phyloP scores from a whole-genome alignment of 352 stramenopile genomes.

The Pythium guiyangense region DNA sequence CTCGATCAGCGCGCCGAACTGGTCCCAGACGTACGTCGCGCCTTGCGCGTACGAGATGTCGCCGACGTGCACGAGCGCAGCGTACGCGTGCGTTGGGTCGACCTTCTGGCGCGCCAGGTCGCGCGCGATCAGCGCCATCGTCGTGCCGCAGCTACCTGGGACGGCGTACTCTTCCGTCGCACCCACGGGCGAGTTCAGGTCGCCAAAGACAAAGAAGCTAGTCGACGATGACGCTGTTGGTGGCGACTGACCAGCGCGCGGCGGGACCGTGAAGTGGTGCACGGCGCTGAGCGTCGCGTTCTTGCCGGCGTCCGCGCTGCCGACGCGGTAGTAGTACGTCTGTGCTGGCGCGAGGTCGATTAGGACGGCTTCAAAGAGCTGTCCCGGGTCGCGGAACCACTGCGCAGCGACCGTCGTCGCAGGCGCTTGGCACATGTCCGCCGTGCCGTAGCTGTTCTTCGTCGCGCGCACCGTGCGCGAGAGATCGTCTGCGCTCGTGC shows the following conservation, averaged over 20 bases:
- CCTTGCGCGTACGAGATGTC: constrained; percentile 75
- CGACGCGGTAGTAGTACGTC: constrained; percentile 17
- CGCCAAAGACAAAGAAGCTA: constrained; percentile 56
- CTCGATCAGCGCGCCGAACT: constrained; percentile 80
- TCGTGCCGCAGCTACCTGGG: constrained; percentile 16
- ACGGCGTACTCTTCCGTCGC: constrained; percentile 15
- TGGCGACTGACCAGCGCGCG: neutral
- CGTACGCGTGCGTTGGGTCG: constrained; percentile 39
- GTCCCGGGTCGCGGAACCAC: constrained; percentile 11
- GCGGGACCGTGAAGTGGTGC: constrained; percentile 8
- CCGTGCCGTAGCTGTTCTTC: constrained; percentile 1
- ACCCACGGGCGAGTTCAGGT: constrained; percentile 30
- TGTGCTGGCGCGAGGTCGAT: constrained; percentile 3
- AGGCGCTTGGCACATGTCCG: constrained; percentile 11
- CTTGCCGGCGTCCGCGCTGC: too few species aligned
- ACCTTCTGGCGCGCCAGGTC: constrained; percentile 1
- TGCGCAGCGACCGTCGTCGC: constrained; percentile 5
- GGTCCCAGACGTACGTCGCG: constrained; percentile 78
- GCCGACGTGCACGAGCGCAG: too few species aligned
- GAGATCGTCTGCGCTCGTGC: constrained; percentile 17
- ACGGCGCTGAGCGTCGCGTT: constrained; percentile 3
- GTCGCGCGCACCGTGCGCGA: constrained; percentile 4
- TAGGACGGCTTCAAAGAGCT: constrained; percentile 14
- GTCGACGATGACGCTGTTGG: neutral
- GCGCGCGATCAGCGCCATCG: constrained; percentile 10